phyloP scores from a whole-genome alignment of 192 early-diverging fungal genomes.

The Coemansia javaensis region DNA sequence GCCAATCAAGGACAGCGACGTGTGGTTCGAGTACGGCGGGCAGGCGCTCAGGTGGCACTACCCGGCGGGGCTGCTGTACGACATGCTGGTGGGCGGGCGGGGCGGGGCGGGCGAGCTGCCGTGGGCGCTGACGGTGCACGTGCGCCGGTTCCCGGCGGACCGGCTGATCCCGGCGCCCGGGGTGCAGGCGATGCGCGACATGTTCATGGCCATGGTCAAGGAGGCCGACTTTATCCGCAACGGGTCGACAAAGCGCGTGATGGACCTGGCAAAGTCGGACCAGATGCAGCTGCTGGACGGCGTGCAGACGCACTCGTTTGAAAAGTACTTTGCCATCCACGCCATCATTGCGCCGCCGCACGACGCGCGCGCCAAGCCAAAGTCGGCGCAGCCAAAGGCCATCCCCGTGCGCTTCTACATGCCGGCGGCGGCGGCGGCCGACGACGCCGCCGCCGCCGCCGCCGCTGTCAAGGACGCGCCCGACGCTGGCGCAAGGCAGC shows the following conservation, averaged over 20 bases:
- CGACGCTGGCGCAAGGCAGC: not conserved
- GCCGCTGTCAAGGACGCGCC: not conserved
- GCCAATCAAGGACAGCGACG: constrained; percentile 39
- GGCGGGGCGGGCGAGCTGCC: constrained; percentile 49
- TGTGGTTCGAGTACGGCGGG: constrained; percentile 72
- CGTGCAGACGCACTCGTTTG: constrained; percentile 45
- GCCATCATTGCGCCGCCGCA: constrained; percentile 17
- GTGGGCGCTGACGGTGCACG: constrained; percentile 76
- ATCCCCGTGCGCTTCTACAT: constrained; percentile 39
- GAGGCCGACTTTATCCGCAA: constrained; percentile 82
- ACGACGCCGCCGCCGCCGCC: constrained; percentile 4
- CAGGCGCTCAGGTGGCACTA: constrained; percentile 82
- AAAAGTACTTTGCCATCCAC: constrained; percentile 44
- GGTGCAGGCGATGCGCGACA: constrained; percentile 60
- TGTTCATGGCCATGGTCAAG: constrained; percentile 86
- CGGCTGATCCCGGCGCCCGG: constrained; percentile 60
- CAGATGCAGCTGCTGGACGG: constrained; percentile 78
- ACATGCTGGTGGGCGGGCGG: constrained; percentile 47
- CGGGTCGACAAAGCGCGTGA: constrained; percentile 77
- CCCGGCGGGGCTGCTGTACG: constrained; percentile 80
- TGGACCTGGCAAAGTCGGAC: constrained; percentile 79
- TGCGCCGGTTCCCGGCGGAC: constrained; percentile 60
- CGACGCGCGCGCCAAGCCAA: constrained; percentile 2
- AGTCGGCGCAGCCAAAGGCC: constrained; percentile 19
- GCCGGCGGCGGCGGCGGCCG: constrained; percentile 11